These are phyloP conservation scores for Tetrapisispora namnaoensis DNA, from an alignment of 805 yeast species.

Conservation along the genomic window DNA sequence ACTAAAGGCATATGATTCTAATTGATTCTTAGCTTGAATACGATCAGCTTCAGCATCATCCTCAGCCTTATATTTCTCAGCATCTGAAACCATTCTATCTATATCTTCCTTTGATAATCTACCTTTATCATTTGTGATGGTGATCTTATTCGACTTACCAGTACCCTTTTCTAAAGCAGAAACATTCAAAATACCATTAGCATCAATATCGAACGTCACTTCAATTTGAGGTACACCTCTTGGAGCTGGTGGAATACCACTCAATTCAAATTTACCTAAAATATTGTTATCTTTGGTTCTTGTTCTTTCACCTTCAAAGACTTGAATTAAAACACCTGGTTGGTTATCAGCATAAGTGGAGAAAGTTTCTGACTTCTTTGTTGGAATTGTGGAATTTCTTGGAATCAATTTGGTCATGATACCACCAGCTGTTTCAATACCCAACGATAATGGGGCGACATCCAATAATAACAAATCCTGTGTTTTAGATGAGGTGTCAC, in stretches of 20 bases:
- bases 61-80: constrained; percentile 94
- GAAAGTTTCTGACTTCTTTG: constrained; percentile 94
- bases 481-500: constrained; percentile 93
- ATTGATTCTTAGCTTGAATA: constrained; percentile 87
- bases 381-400: constrained; percentile 94
- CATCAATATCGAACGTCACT: constrained; percentile 94
- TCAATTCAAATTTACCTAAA: constrained; percentile 91
- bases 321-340: constrained; percentile 97
- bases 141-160: constrained; percentile 93
- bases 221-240: constrained; percentile 98
- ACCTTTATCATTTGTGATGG: constrained; percentile 98
- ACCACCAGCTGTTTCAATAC: constrained; percentile 99
- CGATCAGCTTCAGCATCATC: constrained; percentile 92
- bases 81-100: constrained; percentile 95
- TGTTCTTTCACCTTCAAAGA: constrained; percentile 96
- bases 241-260: constrained; percentile 98
- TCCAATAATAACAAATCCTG: constrained; percentile 90
- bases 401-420: constrained; percentile 96
- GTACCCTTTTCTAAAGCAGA: constrained; percentile 97
- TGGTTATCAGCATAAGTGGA: constrained; percentile 97
- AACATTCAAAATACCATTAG: constrained; percentile 94
- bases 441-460: constrained; percentile 94
- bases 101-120: constrained; percentile 96
- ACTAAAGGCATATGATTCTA: constrained; percentile 92
- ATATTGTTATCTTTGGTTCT: constrained; percentile 92